Evolutionary conservation across 2,329 filamentous ascomycete genomes (phyloP), one percentile per base, ranked within the genome.

Genomic region (Dactylellina drechsleri): DNA sequence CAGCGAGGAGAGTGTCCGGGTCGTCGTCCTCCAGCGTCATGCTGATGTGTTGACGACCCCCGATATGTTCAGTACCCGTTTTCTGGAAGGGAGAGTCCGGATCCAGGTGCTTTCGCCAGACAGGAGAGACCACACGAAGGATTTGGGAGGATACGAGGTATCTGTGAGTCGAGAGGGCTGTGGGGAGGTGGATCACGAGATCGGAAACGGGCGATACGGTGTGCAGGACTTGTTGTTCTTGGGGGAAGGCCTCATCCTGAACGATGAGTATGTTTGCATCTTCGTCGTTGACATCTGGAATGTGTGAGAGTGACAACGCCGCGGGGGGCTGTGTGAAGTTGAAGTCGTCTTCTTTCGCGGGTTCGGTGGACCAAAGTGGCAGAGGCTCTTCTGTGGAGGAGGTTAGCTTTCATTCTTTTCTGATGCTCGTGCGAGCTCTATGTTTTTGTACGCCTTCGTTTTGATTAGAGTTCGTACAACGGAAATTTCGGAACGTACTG

Each of bases 101-200:
- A 52, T 76, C 66, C 5, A 71, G 54, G 15, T 66, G 40, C 13
- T 50, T 61, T n/a, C 71, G 36, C 72, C 72, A 76, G 3, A 71
- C 66, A 1, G 65, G 62, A 1, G 72, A 76, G 7, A 71, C 72
- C 2, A 76, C 60, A 2, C 72, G 66, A 0, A 76, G 54, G 18
- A 67, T 71, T 49, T 76, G 66, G 10, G 72, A 76, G 47, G 60
- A 66, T 23, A 76, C 66, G 20, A 76, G 60, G 60, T 66, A 76
- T 15, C 50, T 49, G 54, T 74, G 64, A 5, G 49, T 40, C 7
- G 8, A 12, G 41, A 12, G 1, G 7, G 47, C 10, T 8, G 20
- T 18, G 20, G 52, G 53, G 28, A 75, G 71, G n/a, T 62, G 50
- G 31, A 75, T 52, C 6, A 75, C 41, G 1, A 75, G 59, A 36